Percentiles rank a stretch among this genome's conserved stretches.
phyloP scores from a whole-genome alignment of 495 filamentous ascomycete genomes.

The Durotheca rogersii region DNA sequence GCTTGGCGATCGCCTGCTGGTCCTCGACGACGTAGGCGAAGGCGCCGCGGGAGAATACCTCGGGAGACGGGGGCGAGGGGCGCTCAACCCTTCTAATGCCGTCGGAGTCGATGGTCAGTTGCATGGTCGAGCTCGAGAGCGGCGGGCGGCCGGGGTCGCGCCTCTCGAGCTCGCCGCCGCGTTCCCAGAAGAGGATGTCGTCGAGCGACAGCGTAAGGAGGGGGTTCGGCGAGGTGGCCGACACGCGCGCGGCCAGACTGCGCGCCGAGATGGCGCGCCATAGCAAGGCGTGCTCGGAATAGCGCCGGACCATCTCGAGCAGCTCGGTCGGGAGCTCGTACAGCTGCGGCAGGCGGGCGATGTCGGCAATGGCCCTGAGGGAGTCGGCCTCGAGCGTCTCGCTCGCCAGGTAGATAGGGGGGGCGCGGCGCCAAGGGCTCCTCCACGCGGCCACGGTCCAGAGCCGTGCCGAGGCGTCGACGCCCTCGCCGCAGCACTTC shows the following conservation, averaged over 20 bases:
- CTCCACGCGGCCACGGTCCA: slow-evolving; percentile 19
- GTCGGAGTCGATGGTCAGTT: slow-evolving; percentile 16
- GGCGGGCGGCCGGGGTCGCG: not conserved
- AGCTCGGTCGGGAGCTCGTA: slow-evolving; percentile 15
- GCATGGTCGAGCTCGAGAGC: slow-evolving; percentile 1
- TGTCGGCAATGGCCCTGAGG: slow-evolving; percentile 4
- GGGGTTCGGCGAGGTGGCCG: slow-evolving; percentile 1
- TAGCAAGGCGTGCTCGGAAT: slow-evolving; percentile 9
- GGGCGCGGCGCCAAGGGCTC: slow-evolving; percentile 12
- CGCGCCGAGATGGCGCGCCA: slow-evolving; percentile 11
- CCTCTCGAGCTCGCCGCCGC: slow-evolving; percentile 8
- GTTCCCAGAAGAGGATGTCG: slow-evolving; percentile 19
- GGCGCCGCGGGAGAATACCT: slow-evolving; percentile 2
- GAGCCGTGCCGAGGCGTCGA: slow-evolving; percentile 13
- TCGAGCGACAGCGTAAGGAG: slow-evolving; percentile 7
- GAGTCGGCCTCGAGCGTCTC: slow-evolving; percentile 3
- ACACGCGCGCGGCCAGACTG: slow-evolving; percentile 10
- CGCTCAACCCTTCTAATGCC: slow-evolving; percentile 24
- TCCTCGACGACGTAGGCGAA: slow-evolving; percentile 15
- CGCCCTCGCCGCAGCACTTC: slow-evolving; percentile 1
- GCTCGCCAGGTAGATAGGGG: slow-evolving; percentile 2
- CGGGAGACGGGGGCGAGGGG: slow-evolving; percentile 7
- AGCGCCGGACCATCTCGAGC: slow-evolving; percentile 10
- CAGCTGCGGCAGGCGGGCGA: slow-evolving; percentile 13
- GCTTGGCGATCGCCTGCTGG: not conserved